phyloP scores from a whole-genome alignment of 192 early-diverging fungal genomes.

The Rhizophagus prolifer region DNA sequence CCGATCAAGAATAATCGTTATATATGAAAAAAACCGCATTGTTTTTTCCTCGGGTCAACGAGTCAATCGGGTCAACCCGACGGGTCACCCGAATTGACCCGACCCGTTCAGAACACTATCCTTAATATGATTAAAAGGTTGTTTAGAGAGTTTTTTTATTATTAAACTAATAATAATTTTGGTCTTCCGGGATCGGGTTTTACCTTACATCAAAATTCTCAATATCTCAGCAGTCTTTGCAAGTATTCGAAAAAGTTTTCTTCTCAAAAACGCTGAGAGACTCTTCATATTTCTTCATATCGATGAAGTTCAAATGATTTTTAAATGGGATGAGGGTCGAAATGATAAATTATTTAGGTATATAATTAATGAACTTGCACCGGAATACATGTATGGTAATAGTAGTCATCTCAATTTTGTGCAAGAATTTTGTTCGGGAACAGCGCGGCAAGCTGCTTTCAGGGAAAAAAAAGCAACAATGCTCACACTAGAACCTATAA shows the following conservation, averaged over 20 bases:
- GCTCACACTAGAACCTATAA: constrained; percentile 14
- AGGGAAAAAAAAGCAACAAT: constrained; percentile 15
- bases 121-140: too few relatives aligned
- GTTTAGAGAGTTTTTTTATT: too few relatives aligned
- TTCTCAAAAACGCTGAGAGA: constrained; percentile 7
- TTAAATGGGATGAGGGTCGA: not conserved
- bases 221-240: constrained; percentile 1
- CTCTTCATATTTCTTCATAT: constrained; percentile 21
- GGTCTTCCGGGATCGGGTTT: not conserved
- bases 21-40: too few relatives aligned
- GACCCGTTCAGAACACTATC: too few relatives aligned
- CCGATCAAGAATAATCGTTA: too few relatives aligned
- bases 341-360: not conserved
- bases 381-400: too few relatives aligned
- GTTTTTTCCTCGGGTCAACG: too few relatives aligned
- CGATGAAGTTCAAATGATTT: constrained; percentile 16
- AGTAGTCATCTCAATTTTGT: not conserved
- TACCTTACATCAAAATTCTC: constrained; percentile 22
- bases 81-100: too few relatives aligned
- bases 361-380: not conserved
- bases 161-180: too few relatives aligned
- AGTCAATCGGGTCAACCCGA: too few relatives aligned
- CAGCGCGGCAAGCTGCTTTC: constrained; percentile 12
- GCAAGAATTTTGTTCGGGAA: constrained; percentile 8
- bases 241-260: constrained; percentile 11